Conservation (phyloP, 768 basidiomycete genomes). For the Coprinopsis strossmayeri region DNA sequence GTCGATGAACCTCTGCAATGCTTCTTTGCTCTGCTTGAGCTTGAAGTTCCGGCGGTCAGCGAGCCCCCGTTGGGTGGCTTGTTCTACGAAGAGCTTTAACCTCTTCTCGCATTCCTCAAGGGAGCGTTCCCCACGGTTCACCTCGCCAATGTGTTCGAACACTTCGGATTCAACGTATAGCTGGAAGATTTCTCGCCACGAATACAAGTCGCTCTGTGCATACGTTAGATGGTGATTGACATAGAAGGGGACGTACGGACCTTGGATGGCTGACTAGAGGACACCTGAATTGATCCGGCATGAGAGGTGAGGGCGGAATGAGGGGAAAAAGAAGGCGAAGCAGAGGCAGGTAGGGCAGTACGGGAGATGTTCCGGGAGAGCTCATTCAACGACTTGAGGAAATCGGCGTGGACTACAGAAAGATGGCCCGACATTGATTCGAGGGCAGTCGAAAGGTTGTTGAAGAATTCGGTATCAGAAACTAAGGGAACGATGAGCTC, state of each 20-base stretch:
- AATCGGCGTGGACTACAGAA: conserved; percentile 41
- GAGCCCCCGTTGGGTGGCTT: conserved; percentile 50
- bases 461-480: conserved; percentile 79
- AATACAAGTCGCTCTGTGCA: conserved; percentile 61
- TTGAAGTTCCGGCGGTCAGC: conserved; percentile 49
- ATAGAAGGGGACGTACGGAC: conserved; percentile 11
- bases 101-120: conserved; percentile 65
- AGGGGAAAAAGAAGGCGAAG: conserved; percentile 29
- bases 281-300: conserved; percentile 26
- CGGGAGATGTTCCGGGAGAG: conserved; percentile 33
- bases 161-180: conserved; percentile 82
- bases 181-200: conserved; percentile 88
- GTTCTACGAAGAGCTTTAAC: conserved; percentile 55
- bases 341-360: conserved; percentile 36
- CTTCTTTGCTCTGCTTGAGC: conserved; percentile 47
- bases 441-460: conserved; percentile 56
- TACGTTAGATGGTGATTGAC: background rate
- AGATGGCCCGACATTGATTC: conserved; percentile 48
- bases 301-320: conserved; percentile 38
- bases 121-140: conserved; percentile 57
- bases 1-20: conserved; percentile 64
- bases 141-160: conserved; percentile 69
- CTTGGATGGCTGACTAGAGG: conserved; percentile 17
- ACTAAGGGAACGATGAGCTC: conserved; percentile 74
- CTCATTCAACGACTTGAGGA: conserved; percentile 32